Evolutionary conservation across 2,329 filamentous ascomycete species (phyloP).

Genomic region (Colletotrichum lindemuthianum): DNA sequence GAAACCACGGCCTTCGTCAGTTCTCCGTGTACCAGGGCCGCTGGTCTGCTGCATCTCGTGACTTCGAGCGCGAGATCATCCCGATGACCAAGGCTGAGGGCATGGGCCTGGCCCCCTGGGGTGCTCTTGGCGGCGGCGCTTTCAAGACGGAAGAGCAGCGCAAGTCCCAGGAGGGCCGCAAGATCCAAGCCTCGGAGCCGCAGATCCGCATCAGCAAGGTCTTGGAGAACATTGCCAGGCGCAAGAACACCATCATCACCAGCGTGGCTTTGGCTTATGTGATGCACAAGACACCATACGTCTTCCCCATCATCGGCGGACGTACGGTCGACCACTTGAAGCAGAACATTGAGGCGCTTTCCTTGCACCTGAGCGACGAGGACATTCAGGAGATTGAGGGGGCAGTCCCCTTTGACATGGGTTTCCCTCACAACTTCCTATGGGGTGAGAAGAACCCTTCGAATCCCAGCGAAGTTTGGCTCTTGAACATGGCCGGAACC

Average conservation of each 20-base stretch:
- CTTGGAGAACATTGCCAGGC: slow-evolving; percentile 60
- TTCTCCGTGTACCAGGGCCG: slow-evolving; percentile 77
- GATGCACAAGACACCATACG: slow-evolving; percentile 75
- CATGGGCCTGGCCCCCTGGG: slow-evolving; percentile 68
- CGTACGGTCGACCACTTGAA: slow-evolving; percentile 76
- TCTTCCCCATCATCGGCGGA: slow-evolving; percentile 79
- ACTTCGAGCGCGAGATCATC: slow-evolving; percentile 76
- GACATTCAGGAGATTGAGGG: slow-evolving; percentile 75
- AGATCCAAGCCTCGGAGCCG: slow-evolving; percentile 55
- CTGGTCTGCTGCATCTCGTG: slow-evolving; percentile 71
- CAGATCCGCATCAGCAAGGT: slow-evolving; percentile 61
- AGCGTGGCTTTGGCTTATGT: slow-evolving; percentile 76
- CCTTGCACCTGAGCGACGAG: slow-evolving; percentile 65
- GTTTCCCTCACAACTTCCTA: slow-evolving; percentile 73
- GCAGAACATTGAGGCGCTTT: slow-evolving; percentile 75
- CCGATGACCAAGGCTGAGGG: slow-evolving; percentile 72
- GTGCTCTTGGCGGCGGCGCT: slow-evolving; percentile 56
- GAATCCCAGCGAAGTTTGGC: slow-evolving; percentile 53
- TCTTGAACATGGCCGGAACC: slow-evolving; percentile 57
- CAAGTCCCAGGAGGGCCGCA: slow-evolving; percentile 47
- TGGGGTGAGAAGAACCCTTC: slow-evolving; percentile 51
- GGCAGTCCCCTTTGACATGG: slow-evolving; percentile 69
- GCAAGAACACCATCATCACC: slow-evolving; percentile 55
- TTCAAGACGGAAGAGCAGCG: slow-evolving; percentile 48
- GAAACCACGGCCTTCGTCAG: slow-evolving; percentile 73